Conservation (phyloP, 208 protist genomes). For the Phytomonas serpens region DNA sequence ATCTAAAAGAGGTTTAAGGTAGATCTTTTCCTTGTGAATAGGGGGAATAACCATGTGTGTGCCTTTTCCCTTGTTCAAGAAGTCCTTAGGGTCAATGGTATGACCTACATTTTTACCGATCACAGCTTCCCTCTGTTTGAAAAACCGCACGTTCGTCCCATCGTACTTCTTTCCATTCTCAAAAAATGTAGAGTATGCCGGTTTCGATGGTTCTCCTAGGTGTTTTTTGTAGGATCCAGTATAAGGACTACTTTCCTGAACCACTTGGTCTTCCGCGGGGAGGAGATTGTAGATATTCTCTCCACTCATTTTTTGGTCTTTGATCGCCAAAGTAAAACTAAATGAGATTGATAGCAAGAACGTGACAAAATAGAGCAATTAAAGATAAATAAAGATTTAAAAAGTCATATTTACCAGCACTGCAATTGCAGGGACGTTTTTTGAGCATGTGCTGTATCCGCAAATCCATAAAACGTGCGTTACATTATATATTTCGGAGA, state of each 20-base stretch:
- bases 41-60: constrained; percentile 41
- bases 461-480: neutral
- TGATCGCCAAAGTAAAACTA: neutral
- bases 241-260: constrained; percentile 24
- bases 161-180: constrained; percentile 80
- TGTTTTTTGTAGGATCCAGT: constrained; percentile 67
- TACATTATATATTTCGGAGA: neutral
- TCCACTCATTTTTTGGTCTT: constrained; percentile 42
- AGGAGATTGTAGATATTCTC: constrained; percentile 53
- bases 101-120: constrained; percentile 70
- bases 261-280: neutral
- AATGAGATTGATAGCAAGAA: neutral
- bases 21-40: constrained; percentile 62
- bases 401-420: neutral
- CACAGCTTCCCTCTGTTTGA: constrained; percentile 71
- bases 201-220: constrained; percentile 53
- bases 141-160: constrained; percentile 65
- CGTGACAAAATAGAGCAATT: neutral
- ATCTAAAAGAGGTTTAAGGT: constrained; percentile 49
- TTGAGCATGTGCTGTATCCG: neutral
- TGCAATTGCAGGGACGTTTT: neutral
- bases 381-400: constrained; percentile 1
- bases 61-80: constrained; percentile 63
- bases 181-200: constrained; percentile 78
- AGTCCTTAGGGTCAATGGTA: constrained; percentile 60